A percentile compares a stretch with the other conserved stretches of the same genome.
phyloP scores from a whole-genome alignment of 2,329 filamentous ascomycete species.

The Colletotrichum aenigma region DNA sequence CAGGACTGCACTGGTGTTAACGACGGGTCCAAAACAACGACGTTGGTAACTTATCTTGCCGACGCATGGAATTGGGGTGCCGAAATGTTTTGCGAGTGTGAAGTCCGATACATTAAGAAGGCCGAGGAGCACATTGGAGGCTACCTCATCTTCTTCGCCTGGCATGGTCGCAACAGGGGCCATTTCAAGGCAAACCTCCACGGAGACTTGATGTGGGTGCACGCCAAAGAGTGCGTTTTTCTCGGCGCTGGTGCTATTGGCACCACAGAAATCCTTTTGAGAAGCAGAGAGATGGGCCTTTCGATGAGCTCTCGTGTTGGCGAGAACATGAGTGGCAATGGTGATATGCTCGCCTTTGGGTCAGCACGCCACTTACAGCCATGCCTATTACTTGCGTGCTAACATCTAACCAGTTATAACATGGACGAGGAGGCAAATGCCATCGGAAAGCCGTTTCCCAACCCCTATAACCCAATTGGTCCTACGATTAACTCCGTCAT shows the following conservation, averaged over 20 bases:
- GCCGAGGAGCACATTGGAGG: constrained; percentile 50
- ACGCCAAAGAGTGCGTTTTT: constrained; percentile 68
- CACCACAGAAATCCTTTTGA: constrained; percentile 68
- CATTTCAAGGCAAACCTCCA: constrained; percentile 59
- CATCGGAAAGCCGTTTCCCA: constrained; percentile 55
- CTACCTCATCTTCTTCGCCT: constrained; percentile 68
- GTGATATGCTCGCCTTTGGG: constrained; percentile 69
- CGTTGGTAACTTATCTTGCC: constrained; percentile 68
- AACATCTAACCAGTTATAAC: constrained; percentile 53
- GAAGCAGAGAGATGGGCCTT: constrained; percentile 64
- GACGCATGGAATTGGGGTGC: constrained; percentile 77
- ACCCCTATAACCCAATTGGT: constrained; percentile 57
- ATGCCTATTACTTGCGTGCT: constrained; percentile 1
- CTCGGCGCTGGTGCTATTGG: constrained; percentile 69
- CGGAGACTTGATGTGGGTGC: constrained; percentile 69
- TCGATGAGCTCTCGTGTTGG: constrained; percentile 62
- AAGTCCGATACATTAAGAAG: constrained; percentile 67
- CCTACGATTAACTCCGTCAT: constrained; percentile 69
- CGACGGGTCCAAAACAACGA: constrained; percentile 71
- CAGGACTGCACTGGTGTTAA: constrained; percentile 70
- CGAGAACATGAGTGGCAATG: constrained; percentile 68
- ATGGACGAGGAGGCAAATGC: constrained; percentile 60
- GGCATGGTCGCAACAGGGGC: constrained; percentile 64
- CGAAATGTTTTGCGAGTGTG: constrained; percentile 73
- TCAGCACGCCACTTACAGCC: constrained; percentile 29